Evolutionary conservation across 2,329 filamentous ascomycete genomes (phyloP).

Genomic region (Apiospora phragmitis): DNA sequence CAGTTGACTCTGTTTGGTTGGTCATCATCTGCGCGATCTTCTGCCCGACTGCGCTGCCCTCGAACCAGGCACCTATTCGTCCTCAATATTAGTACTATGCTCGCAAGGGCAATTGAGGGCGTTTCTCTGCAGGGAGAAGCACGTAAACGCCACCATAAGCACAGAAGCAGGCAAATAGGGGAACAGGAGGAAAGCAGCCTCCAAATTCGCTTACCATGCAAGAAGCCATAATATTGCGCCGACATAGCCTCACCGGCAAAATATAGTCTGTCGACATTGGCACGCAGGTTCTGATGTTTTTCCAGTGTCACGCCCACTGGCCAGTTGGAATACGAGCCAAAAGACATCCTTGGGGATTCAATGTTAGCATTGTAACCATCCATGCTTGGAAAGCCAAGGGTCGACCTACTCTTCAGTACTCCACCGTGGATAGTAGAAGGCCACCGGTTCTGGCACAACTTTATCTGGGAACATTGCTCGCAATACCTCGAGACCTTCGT

Average conservation of each 20-base stretch:
- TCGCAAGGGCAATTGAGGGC: too few species aligned
- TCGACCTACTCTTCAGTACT: slow-evolving; percentile 34
- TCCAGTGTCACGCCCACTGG: slow-evolving; percentile 62
- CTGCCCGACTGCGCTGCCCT: slow-evolving; percentile 51
- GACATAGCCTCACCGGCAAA: slow-evolving; percentile 68
- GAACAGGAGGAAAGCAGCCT: not conserved
- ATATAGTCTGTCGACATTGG: slow-evolving; percentile 61
- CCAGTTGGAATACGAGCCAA: slow-evolving; percentile 70
- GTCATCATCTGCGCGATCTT: slow-evolving; percentile 40
- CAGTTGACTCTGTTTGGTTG: slow-evolving; percentile 16
- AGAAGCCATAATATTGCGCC: slow-evolving; percentile 63
- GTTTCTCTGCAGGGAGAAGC: too few species aligned
- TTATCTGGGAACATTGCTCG: slow-evolving; percentile 61
- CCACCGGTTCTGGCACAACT: slow-evolving; percentile 57
- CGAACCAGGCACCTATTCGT: slow-evolving; percentile 55
- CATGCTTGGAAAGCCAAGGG: not conserved
- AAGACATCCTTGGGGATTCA: slow-evolving; percentile 37
- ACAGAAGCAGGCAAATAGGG: not conserved
- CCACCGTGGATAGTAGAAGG: slow-evolving; percentile 64
- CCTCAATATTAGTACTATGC: not conserved
- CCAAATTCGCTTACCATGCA: slow-evolving; percentile 38
- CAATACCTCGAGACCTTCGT: slow-evolving; percentile 58
- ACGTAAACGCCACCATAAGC: too few species aligned
- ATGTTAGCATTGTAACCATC: not conserved
- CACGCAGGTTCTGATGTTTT: slow-evolving; percentile 66